A percentile compares a stretch with the other conserved stretches of the same genome.
Conservation (phyloP, 2,329 filamentous ascomycete species). For the Westerdykella ornata region DNA sequence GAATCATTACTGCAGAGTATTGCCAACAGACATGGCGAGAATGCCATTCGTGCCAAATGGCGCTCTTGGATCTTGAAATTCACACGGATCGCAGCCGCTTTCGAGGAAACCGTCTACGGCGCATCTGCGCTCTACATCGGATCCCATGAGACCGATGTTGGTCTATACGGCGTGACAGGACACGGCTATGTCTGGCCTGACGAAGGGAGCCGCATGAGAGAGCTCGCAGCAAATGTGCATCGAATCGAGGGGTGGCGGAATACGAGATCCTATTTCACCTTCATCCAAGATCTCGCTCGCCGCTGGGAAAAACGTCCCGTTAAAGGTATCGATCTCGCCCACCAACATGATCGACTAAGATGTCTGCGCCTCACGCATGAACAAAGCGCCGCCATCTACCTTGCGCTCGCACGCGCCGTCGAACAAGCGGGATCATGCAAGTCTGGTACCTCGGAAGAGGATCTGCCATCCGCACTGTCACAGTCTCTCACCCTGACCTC, state of each 20-base stretch:
- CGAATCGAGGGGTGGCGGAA: constrained; percentile 96
- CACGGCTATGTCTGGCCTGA: constrained; percentile 96
- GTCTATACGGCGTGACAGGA: constrained; percentile 55
- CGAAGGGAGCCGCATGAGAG: constrained; percentile 69
- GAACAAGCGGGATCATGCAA: constrained; percentile 39
- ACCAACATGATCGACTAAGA: constrained; percentile 86
- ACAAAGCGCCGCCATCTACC: constrained; percentile 77
- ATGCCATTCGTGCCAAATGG: constrained; percentile 86
- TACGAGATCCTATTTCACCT: constrained; percentile 91
- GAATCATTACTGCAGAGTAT: constrained; percentile 77
- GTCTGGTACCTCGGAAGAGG: constrained; percentile 13
- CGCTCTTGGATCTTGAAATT: constrained; percentile 92
- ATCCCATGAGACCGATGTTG: constrained; percentile 54
- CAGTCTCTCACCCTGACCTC: constrained; percentile 21
- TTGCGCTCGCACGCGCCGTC: constrained; percentile 68
- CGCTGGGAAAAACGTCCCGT: constrained; percentile 50
- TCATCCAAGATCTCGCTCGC: constrained; percentile 58
- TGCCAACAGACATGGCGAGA: constrained; percentile 73
- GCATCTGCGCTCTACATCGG: constrained; percentile 84
- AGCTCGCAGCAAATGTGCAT: constrained; percentile 85
- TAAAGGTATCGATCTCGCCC: constrained; percentile 77
- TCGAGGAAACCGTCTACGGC: constrained; percentile 93
- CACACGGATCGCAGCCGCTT: constrained; percentile 82
- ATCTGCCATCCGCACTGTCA: constrained; percentile 14
- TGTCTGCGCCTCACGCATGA: constrained; percentile 69